Evolutionary conservation across 352 stramenopile species (phyloP).

Genomic region (Pythium aristosporum): DNA sequence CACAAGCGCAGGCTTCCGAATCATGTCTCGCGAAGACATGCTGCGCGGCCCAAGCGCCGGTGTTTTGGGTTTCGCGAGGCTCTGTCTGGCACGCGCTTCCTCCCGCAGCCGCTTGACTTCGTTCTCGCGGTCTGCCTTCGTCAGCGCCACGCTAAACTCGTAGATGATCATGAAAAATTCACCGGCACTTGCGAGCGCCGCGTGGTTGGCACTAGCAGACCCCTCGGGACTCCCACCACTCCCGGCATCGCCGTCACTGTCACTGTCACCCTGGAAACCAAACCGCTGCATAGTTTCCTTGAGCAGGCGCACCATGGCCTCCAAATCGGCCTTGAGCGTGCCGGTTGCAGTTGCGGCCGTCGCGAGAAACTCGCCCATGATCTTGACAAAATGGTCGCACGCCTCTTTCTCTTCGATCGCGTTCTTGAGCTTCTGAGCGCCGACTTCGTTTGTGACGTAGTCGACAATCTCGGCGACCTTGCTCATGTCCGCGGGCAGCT

Average conservation of each 20-base stretch:
- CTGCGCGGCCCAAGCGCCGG: constrained; percentile 22
- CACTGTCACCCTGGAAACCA: constrained; percentile 38
- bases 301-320: constrained; percentile 45
- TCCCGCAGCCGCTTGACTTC: constrained; percentile 68
- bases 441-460: constrained; percentile 59
- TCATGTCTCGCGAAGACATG: constrained; percentile 31
- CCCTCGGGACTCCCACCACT: background rate
- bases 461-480: constrained; percentile 62
- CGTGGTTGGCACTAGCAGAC: constrained; percentile 23
- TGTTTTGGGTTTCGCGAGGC: constrained; percentile 31
- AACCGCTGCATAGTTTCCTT: constrained; percentile 66
- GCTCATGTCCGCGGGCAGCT: constrained; percentile 71
- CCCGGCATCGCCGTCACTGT: constrained; percentile 31
- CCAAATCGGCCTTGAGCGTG: constrained; percentile 46
- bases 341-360: constrained; percentile 32
- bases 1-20: constrained; percentile 8
- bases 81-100: constrained; percentile 55
- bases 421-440: constrained; percentile 72
- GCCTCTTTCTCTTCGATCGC: constrained; percentile 67
- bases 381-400: constrained; percentile 58
- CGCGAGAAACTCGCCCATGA: constrained; percentile 66
- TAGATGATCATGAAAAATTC: constrained; percentile 77
- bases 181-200: constrained; percentile 40
- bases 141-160: constrained; percentile 77
- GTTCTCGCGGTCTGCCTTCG: constrained; percentile 75